Percentiles rank a stretch among this genome's conserved stretches.
These are phyloP conservation scores for Penicillium goetzii DNA, from an alignment of 495 filamentous ascomycete species.

Conservation along the genomic window DNA sequence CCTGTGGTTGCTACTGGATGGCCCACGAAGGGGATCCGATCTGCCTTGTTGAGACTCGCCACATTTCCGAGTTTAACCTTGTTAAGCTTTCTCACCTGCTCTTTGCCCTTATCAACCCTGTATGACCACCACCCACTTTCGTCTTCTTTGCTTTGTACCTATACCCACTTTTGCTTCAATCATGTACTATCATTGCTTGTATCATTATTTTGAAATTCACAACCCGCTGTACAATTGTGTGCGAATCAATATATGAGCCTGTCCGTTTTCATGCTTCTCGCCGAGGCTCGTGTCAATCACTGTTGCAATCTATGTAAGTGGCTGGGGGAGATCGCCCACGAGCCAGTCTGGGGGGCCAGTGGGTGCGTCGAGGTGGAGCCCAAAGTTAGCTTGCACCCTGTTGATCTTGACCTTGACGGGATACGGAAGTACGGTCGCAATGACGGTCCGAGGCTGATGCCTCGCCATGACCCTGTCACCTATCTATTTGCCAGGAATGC, in stretches of 20 bases:
- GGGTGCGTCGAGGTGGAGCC: neutral
- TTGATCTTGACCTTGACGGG: neutral
- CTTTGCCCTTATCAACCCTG: neutral
- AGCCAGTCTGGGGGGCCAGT: too few relatives aligned
- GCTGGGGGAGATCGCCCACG: neutral
- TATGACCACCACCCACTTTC: neutral
- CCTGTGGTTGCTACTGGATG: constrained; percentile 15
- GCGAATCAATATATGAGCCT: neutral
- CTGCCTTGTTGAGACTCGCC: neutral
- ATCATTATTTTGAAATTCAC: constrained; percentile 12
- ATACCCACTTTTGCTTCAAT: constrained; percentile 23
- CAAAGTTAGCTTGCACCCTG: neutral
- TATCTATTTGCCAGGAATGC: neutral
- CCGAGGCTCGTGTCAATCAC: neutral
- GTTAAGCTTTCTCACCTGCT: neutral
- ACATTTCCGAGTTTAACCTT: neutral
- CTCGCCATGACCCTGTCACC: neutral
- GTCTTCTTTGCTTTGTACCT: constrained; percentile 12
- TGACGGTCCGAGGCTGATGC: neutral
- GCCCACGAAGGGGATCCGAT: neutral
- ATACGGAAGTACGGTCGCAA: neutral
- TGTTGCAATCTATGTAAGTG: neutral
- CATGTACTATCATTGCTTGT: constrained; percentile 15
- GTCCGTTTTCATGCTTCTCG: neutral
- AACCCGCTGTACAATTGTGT: constrained; percentile 11